Conservation (phyloP, 75 land plant species). For the Gnetum montanum region DNA sequence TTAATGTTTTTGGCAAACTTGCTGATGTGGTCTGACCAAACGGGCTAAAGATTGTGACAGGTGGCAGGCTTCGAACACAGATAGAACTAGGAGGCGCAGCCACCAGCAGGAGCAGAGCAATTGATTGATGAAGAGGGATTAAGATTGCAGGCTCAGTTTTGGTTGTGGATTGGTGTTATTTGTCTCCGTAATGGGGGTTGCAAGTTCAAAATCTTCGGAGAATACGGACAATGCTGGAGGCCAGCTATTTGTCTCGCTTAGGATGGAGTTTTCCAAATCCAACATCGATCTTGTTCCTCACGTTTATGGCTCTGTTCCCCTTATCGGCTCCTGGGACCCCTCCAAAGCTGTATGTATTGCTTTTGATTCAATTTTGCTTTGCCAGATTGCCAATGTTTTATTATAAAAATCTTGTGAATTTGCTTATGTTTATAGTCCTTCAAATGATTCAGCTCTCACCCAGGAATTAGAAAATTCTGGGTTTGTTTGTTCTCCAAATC, state of each 20-base stretch:
- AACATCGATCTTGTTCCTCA: slow-evolving; percentile 49
- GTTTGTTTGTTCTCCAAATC: neutral
- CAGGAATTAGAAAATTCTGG: neutral
- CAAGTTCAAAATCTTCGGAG: slow-evolving; percentile 15
- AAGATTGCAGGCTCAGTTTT: too few species aligned
- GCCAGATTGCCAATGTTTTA: neutral
- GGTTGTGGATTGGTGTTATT: too few species aligned
- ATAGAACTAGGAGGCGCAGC: too few species aligned
- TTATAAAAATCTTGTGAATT: neutral
- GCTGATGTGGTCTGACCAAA: too few species aligned
- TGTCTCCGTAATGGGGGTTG: too few species aligned
- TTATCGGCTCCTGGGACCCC: slow-evolving; percentile 81
- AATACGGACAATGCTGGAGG: slow-evolving; percentile 35
- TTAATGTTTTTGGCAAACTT: too few species aligned
- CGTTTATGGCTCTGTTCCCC: slow-evolving; percentile 70
- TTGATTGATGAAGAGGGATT: too few species aligned
- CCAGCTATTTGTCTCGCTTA: slow-evolving; percentile 76
- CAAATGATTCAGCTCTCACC: neutral
- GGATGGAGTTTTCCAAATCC: slow-evolving; percentile 44
- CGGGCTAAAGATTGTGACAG: too few species aligned
- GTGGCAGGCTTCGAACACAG: too few species aligned
- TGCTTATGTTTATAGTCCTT: neutral
- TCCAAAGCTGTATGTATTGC: slow-evolving; percentile 76
- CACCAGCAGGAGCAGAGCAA: too few species aligned
- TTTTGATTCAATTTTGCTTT: neutral